Evolutionary conservation across 1,284 basidiomycete genomes (phyloP).

Genomic region (Ceratobasidium sp.): DNA sequence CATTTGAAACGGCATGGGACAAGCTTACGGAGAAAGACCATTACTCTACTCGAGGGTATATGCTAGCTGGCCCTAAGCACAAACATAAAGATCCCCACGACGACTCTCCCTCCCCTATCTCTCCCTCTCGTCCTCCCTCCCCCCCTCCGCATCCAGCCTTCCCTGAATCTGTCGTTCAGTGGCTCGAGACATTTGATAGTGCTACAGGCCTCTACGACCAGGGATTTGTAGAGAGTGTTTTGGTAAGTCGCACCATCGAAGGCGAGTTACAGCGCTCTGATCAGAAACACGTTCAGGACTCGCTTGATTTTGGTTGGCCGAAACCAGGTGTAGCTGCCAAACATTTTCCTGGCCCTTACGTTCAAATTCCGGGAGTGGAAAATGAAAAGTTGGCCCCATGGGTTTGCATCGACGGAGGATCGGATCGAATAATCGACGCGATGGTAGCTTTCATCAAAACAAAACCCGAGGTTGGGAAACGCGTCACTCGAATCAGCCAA

Average conservation of each 20-base stretch:
- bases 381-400: background rate
- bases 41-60: slow-evolving; percentile 49
- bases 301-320: slow-evolving; percentile 33
- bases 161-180: slow-evolving; percentile 49
- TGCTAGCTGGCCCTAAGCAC: too few relatives aligned
- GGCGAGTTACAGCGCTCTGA: too few relatives aligned
- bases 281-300: slow-evolving; percentile 16
- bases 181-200: slow-evolving; percentile 51
- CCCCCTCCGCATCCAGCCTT: background rate
- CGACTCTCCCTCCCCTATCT: too few relatives aligned
- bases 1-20: slow-evolving; percentile 50
- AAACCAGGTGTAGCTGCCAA: background rate
- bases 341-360: background rate
- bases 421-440: slow-evolving; percentile 17
- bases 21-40: slow-evolving; percentile 50
- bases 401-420: slow-evolving; percentile 32
- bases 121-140: too few relatives aligned
- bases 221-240: slow-evolving; percentile 50
- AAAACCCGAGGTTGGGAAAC: background rate
- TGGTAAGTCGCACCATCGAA: slow-evolving; percentile 42
- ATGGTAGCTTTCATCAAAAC: slow-evolving; percentile 3
- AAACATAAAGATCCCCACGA: too few relatives aligned
- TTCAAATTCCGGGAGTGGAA: background rate
- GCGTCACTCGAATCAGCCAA: slow-evolving; percentile 12
- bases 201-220: slow-evolving; percentile 50